Evolutionary conservation across 148 eudicot species (phyloP).

Genomic region (Rhododendron henanense): DNA sequence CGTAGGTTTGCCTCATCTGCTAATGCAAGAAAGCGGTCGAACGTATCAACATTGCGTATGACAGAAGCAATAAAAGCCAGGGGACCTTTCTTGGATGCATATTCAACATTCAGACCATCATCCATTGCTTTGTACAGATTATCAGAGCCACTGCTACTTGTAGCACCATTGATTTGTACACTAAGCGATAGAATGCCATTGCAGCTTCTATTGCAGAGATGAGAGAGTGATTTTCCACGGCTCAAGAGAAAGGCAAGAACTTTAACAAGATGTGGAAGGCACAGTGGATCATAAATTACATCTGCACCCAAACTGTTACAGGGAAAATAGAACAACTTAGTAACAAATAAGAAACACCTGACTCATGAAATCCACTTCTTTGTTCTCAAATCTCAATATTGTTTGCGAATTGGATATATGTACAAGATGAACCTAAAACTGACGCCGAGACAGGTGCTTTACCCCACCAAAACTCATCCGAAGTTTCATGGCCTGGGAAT

Average conservation of each 20-base stretch:
- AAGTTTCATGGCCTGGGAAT: background rate
- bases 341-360: background rate
- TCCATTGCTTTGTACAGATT: conserved; percentile 8
- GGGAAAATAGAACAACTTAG: background rate
- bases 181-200: background rate
- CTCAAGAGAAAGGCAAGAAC: conserved; percentile 50
- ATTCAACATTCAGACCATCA: conserved; percentile 9
- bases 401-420: background rate
- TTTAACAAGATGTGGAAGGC: conserved; percentile 78
- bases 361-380: background rate
- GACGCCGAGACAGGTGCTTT: background rate
- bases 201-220: background rate
- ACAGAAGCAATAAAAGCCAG: conserved; percentile 76
- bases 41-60: conserved; percentile 69
- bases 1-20: conserved; percentile 42
- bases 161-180: background rate
- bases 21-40: conserved; percentile 41
- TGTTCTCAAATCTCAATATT: background rate
- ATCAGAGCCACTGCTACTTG: background rate
- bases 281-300: conserved; percentile 75
- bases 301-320: conserved; percentile 83
- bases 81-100: conserved; percentile 33
- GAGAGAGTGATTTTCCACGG: conserved; percentile 13
- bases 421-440: background rate
- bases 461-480: background rate